Conservation (phyloP, 1,284 basidiomycete species). For the Trametes hirsuta region DNA sequence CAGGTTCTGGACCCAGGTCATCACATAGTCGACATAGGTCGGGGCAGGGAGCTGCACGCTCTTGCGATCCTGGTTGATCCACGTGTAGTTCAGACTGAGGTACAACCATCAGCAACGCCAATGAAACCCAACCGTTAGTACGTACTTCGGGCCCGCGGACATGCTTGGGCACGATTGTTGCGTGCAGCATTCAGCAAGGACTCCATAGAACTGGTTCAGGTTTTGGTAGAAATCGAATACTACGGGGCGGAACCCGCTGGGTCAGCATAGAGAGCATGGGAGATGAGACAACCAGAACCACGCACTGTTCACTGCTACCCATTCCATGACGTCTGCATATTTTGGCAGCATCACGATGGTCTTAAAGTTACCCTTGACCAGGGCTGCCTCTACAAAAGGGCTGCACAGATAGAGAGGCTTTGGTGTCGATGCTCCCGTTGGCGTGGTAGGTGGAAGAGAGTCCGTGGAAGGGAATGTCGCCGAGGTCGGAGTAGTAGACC, state of each 20-base stretch:
- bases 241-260: slow-evolving; percentile 34
- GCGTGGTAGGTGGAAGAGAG: slow-evolving; percentile 44
- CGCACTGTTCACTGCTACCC: slow-evolving; percentile 97
- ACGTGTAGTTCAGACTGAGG: slow-evolving; percentile 92
- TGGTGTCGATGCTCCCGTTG: slow-evolving; percentile 45
- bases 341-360: slow-evolving; percentile 98
- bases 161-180: slow-evolving; percentile 89
- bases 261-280: neutral
- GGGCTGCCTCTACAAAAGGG: slow-evolving; percentile 94
- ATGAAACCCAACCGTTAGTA: slow-evolving; percentile 19
- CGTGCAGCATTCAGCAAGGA: slow-evolving; percentile 94
- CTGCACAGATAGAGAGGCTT: slow-evolving; percentile 91
- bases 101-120: slow-evolving; percentile 1
- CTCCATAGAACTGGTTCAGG: slow-evolving; percentile 96
- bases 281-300: slow-evolving; percentile 19
- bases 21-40: slow-evolving; percentile 98
- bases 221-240: slow-evolving; percentile 97
- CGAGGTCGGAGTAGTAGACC: slow-evolving; percentile 73
- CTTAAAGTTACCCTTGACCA: slow-evolving; percentile 99
- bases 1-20: slow-evolving; percentile 97
- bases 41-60: slow-evolving; percentile 93
- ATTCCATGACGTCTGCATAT: slow-evolving; percentile 97
- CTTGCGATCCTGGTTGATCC: slow-evolving; percentile 96
- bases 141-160: slow-evolving; percentile 88
- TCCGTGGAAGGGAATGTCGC: slow-evolving; percentile 55